Conservation (phyloP, 345 rosid species). For the Eutrema yunnanense region DNA sequence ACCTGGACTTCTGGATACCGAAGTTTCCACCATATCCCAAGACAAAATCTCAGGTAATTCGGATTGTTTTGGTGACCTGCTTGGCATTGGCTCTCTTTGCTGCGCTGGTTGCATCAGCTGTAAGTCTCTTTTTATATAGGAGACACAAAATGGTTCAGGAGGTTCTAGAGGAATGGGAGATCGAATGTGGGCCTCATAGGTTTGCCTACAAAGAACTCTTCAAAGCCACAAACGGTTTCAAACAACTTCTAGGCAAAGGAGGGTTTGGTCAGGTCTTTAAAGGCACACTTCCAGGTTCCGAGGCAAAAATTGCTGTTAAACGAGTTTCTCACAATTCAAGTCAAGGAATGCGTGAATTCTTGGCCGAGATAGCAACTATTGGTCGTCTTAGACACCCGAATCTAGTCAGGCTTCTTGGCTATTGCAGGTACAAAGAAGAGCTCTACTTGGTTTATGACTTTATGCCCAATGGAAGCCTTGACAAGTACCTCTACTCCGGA, state of each 20-base stretch:
- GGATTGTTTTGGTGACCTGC: constrained; percentile 11
- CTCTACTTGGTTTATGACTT: constrained; percentile 44
- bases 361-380: constrained; percentile 34
- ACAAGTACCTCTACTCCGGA: constrained; percentile 25
- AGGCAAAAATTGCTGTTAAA: constrained; percentile 31
- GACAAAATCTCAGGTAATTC: background rate
- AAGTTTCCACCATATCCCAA: constrained; percentile 46
- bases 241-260: constrained; percentile 31
- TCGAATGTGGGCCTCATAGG: constrained; percentile 36
- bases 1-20: constrained; percentile 7
- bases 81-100: constrained; percentile 31
- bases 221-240: constrained; percentile 29
- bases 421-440: constrained; percentile 42
- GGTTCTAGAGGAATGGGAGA: constrained; percentile 46
- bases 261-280: constrained; percentile 38
- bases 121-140: constrained; percentile 7
- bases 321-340: constrained; percentile 22
- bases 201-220: constrained; percentile 30
- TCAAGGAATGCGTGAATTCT: constrained; percentile 34
- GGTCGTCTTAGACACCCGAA: constrained; percentile 38
- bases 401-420: constrained; percentile 43
- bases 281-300: constrained; percentile 15
- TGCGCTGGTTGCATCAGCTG: constrained; percentile 7
- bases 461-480: constrained; percentile 56
- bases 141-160: constrained; percentile 18